phyloP scores from a whole-genome alignment of 306 rosid genomes.

The Mimosa bimucronata region DNA sequence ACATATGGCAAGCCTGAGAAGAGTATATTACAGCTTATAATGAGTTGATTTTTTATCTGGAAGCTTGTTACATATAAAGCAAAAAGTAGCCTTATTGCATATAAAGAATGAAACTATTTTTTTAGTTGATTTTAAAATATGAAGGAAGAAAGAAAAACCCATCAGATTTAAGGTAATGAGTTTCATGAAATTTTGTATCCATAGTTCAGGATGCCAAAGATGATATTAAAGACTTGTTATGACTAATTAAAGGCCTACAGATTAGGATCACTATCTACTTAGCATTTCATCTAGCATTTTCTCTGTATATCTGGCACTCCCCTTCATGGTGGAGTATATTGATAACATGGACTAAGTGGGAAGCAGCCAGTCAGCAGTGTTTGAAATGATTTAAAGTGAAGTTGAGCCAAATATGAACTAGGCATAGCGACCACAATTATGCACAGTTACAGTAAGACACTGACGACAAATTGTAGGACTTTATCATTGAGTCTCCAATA shows the following conservation, averaged over 20 bases:
- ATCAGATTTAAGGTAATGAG: not conserved
- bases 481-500: not conserved
- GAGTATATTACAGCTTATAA: not conserved
- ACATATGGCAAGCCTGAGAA: not conserved
- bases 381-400: not conserved
- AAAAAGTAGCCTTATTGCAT: too few relatives aligned
- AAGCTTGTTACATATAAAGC: not conserved
- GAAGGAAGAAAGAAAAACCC: not conserved
- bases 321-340: not conserved
- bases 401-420: not conserved
- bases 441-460: not conserved
- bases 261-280: not conserved
- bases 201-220: not conserved
- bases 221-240: not conserved
- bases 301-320: not conserved
- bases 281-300: not conserved
- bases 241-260: not conserved
- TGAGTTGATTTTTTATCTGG: not conserved
- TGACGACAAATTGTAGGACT: not conserved
- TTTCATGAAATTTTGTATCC: not conserved
- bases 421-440: not conserved
- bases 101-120: not conserved
- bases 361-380: not conserved
- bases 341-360: not conserved
- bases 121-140: not conserved